Evolutionary conservation across 805 yeast genomes (phyloP), one percentile per base, ranked within the genome.

Genomic region (Candida endomychidarum): DNA sequence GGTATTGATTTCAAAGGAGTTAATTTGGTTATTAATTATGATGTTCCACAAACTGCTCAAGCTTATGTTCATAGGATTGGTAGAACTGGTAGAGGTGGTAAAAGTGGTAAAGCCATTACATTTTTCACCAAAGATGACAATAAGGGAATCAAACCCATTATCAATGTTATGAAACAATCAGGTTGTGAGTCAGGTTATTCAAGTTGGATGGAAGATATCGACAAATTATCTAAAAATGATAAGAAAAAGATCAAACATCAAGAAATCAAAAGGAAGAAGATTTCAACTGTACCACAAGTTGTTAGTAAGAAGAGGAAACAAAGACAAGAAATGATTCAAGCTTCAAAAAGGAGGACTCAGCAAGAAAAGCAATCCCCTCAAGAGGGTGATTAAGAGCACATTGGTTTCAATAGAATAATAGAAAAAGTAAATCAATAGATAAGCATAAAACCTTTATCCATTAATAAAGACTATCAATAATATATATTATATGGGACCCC

Each of bases 1-100:
- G 99, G 99, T 72, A 86, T 93, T 43, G 99, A 93, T 62, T 93
- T 93, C 68, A 88, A 88, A 56, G 97, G 97, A 40, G 91, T 93
- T 36, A 93, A 90, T 56, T 60, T 95, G 43, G 97, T 93, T 28
- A 86, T 93, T 50, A 93, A 93, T 64, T 93, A 93, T 61, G 99
- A 93, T 63, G 96, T 93, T 9, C 99, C 99, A 12, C 86, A 81
- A 53, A 78, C 84, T 31, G 88, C 97, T 0, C 97, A 91, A 61
- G 83, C 96, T 0, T 93, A 93, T 60, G 96, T 93, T 33, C 99
- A 93, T 63, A 80, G 99, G 67, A 87, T 93, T 54, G 99, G 99
- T 63, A 84, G 99, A 73, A 91, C 99, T 2, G 99, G 99, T 51
- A 83, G 99, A 74, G 96, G 88, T 39, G 96, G 96, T 1, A 79